Base-by-base conservation (phyloP, 1,284 basidiomycete species). In the Cryptococcus sp. region DNA sequence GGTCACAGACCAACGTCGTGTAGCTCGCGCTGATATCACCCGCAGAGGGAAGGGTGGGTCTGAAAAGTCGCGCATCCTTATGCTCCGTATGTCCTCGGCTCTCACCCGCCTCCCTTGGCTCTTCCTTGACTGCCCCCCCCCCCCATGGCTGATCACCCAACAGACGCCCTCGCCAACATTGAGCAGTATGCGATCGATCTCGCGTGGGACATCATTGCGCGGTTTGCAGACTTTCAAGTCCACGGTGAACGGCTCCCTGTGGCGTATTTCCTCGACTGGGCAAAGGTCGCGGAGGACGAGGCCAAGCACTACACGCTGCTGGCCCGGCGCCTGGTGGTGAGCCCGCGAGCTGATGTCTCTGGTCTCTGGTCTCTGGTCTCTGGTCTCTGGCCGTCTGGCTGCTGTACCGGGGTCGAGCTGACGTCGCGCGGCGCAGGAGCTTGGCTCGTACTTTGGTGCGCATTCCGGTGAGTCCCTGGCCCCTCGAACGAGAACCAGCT, bases 171-270 rank as follows among this genome's bases (percentile, higher is more conserved):
- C 4, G 90, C 91, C 1, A 91, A 91, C 71, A 91, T 95, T 52
- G 91, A 93, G 67, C 90, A 91, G 70, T 95, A 89, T 87, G 91
- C 91, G 0, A 88, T 89, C 57, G 87, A 90, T 65, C 80, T 89
- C 7, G 86, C 87, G 82, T 90, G 88, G 87, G 87, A 89, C 67
- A 91, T 91, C 59, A 89, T 91, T 68, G 89, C 85, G 2, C 83
- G 89, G 3, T 89, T 87, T 65, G 87, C 87, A 0, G 67, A 73
- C 38, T 58, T 67, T 18, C 63, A 69, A 42, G 58, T 76, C 28
- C 59, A 73, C 35, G 76, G 77, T 1, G 65, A 75, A 45, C 81
- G 85, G 1, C 77, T 90, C 13, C 87, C 87, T 0, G 82, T 82
- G 5, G 85, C 87, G 15, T 89, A 88, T 76, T 89, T 87, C 78